A percentile compares a stretch with the other conserved stretches of the same genome.
phyloP scores from a whole-genome alignment of 2,329 filamentous ascomycete species.

The Byssothecium circinans region DNA sequence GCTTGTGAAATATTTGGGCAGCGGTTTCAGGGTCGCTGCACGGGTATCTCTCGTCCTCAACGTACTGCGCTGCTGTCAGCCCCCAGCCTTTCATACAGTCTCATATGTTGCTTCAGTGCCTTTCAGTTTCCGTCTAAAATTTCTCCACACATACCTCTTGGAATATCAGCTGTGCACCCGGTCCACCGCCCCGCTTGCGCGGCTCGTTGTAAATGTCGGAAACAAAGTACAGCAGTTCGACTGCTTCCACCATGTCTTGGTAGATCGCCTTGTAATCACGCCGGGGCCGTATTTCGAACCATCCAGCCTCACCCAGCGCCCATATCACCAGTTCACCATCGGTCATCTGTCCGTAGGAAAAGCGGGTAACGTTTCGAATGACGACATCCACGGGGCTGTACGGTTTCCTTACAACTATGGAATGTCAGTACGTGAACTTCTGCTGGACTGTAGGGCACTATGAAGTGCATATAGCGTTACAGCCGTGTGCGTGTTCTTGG shows the following conservation, averaged over 20 bases:
- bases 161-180: slow-evolving; percentile 45
- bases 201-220: slow-evolving; percentile 58
- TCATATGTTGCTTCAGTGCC: neutral
- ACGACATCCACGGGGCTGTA: slow-evolving; percentile 51
- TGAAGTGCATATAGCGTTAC: no score
- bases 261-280: slow-evolving; percentile 59
- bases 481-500: neutral
- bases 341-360: slow-evolving; percentile 56
- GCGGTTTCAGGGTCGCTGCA: slow-evolving; percentile 30
- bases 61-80: slow-evolving; percentile 29
- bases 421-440: slow-evolving; percentile 12
- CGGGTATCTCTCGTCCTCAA: slow-evolving; percentile 35
- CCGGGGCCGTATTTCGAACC: slow-evolving; percentile 68
- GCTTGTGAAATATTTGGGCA: slow-evolving; percentile 34
- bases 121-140: neutral
- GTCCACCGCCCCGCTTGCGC: slow-evolving; percentile 43
- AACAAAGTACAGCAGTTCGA: slow-evolving; percentile 65
- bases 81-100: slow-evolving; percentile 1
- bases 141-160: slow-evolving; percentile 33
- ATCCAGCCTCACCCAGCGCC: slow-evolving; percentile 66
- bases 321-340: slow-evolving; percentile 63
- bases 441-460: neutral
- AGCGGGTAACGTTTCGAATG: slow-evolving; percentile 54
- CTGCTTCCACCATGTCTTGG: slow-evolving; percentile 63
- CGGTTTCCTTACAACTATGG: slow-evolving; percentile 37